Evolutionary conservation across 2,329 filamentous ascomycete genomes (phyloP), one percentile per base, ranked within the genome.

Genomic region (Coleophoma cylindrospora): DNA sequence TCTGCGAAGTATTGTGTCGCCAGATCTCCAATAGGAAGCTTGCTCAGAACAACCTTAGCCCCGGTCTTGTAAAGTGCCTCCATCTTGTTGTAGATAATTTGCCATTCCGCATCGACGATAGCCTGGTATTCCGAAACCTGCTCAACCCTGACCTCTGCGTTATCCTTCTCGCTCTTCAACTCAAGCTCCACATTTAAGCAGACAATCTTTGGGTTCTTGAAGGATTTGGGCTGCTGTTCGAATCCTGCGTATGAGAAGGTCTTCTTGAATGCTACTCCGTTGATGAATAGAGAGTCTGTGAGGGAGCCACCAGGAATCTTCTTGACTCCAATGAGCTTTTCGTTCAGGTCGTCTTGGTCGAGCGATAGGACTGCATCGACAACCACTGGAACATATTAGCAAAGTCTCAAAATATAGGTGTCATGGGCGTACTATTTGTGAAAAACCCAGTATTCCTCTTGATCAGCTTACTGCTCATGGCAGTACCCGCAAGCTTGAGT

Each of bases 81-180:
- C 68, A 99, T 88, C 80, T 99, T 99, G 78, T 96, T 92, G 83
- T 87, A 97, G 70, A 99, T 99, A 67, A 99, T 99, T 72, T 96
- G 91, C 94, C 94, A 99, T 73, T 99, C 94, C 32, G 94, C 94
- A 66, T 99, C 94, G 67, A 99, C 94, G 61, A 99, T 96, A 56
- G 94, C 94, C 74, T 99, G 94, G 76, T 99, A 99, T 74, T 99
- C 94, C 17, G 92, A 95, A 47, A 99, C 94, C 71, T 97, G 91
- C 73, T 97, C 94, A 51, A 99, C 91, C 52, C 94, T 86, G 56
- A 99, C 91, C 75, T 99, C 94, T 52, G 94, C 94, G 65, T 99
- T 99, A 75, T 99, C 94, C 79, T 96, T 99, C 72, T 99, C 94
- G 55, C 89, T 92, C 83, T 99, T 99, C 61, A 99, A 79, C 75